Base-by-base conservation (phyloP, 1,139 yeast genomes). In the Candida labiduridarum region DNA sequence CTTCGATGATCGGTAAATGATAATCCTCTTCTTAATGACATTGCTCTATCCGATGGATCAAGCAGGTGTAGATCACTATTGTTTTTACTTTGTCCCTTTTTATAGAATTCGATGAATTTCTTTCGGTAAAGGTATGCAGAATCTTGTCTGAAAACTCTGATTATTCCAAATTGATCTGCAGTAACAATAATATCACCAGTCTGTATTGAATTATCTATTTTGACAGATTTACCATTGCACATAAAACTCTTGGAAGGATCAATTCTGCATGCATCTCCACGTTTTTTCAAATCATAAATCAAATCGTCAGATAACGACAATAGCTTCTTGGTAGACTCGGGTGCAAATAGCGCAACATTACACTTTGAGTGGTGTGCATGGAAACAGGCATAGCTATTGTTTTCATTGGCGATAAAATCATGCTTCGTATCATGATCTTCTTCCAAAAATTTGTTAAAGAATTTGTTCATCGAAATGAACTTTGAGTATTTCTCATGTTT, bases 71-170 rank as follows among this genome's bases (percentile, higher is more conserved):
- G 8, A 4, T 50, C 48, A 15, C 14, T 14, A 12, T 42, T 44
- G 31, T 14, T 31, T n/a, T 34, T 49, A 3, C 41, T 30, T 29
- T 46, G 49, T 15, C 56, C 53, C 16, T 52, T 52, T 41, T 58
- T 60, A 42, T 53, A 54, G 35, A 51, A 47, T 10, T 55, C 60
- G 19, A 59, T 49, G 39, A 67, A 55, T 9, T 54, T 45, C 41
- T 70, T 72, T 34, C 82, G 56, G 39, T 67, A 56, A 11, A 58
- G 58, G 44, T 78, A 69, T 0, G 95, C 88, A 46, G 85, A 75
- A 65, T 91, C 97, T 55, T 89, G 87, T 58, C 97, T 76, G 63
- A 87, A 89, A 0, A 91, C 88, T 49, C 94, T 71, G 44, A 91
- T 87, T 4, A 77, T 58, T 0, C 97, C 97, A 36, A 72, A 68